Base-by-base conservation (phyloP, 2,329 filamentous ascomycete species). In the Cercospora brassicicola region DNA sequence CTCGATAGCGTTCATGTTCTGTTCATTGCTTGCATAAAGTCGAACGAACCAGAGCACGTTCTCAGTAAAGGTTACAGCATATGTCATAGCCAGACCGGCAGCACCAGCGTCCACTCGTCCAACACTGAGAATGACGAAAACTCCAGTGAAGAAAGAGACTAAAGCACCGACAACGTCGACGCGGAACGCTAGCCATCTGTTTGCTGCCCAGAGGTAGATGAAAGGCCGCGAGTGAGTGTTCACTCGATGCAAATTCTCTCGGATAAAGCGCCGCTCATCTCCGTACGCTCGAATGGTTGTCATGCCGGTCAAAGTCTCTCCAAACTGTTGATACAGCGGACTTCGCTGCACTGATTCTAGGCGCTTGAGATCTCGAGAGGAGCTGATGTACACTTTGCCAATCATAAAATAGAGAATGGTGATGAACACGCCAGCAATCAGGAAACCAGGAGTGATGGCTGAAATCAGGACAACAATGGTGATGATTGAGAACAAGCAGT, bases 1-100 rank as follows among this genome's bases (percentile, higher is more conserved):
- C 81, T 99, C 95, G 59, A 98, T 94, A 2, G 94, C 94, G 81
- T 99, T 99, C 95, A 99, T 98, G 81, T 97, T 98, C 81, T 99
- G 95, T 81, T 99, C 95, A 76, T 98, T 97, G 77, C 92, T 89
- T 0, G 94, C 91, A 79, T 99, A 99, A 13, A 97, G 85, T 57
- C 95, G 90, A 31, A 99, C 94, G 65, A 98, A 89, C 95, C 95
- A 99, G 18, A 99, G 83, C 6, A 99, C 91, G 73, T 97, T 98
- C 79, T 99, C 95, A 0, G 94, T 96, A 76, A 99, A 99, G 1
- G 92, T 94, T 73, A 99, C 92, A 15, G 95, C 95, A 76, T 99
- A 99, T 61, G 93, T 97, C 75, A 99, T 84, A 4, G 95, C 96
- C 70, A 99, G 87, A 83, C 95, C 95, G 33, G 94, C 95, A 59